Evolutionary conservation across 2,329 filamentous ascomycete species (phyloP).

Genomic region (Trichoderma koningiopsis): DNA sequence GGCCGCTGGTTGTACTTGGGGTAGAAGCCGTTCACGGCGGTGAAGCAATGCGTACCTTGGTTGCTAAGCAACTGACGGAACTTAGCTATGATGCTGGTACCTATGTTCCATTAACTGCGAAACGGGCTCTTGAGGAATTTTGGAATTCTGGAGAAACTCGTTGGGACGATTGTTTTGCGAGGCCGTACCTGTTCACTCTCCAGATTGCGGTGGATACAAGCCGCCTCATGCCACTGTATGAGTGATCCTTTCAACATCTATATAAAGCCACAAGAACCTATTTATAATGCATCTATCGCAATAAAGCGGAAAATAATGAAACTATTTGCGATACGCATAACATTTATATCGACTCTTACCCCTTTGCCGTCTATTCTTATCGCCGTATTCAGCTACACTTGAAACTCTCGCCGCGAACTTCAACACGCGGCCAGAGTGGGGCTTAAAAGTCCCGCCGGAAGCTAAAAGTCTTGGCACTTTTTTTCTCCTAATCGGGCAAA

Average conservation of each 20-base stretch:
- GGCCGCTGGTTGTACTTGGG: constrained; percentile 5
- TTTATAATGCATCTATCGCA: not conserved
- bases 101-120: not conserved
- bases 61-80: not conserved
- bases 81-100: not conserved
- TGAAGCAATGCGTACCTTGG: not conserved
- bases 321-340: not conserved
- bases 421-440: constrained; percentile 6
- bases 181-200: not conserved
- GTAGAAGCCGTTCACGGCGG: not conserved
- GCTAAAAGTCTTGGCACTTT: constrained; percentile 14
- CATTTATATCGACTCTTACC: not conserved
- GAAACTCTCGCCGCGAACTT: not conserved
- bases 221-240: constrained; percentile 2
- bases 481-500: constrained; percentile 12
- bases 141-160: not conserved
- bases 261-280: not conserved
- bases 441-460: not conserved
- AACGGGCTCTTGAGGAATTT: not conserved
- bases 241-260: not conserved
- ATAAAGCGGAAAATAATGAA: not conserved
- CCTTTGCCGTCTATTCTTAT: not conserved
- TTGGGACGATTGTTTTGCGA: constrained; percentile 9
- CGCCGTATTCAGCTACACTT: not conserved
- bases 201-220: constrained; percentile 15